Conservation (phyloP, 2,329 filamentous ascomycete species). For the Pestalotiopsis sp. region DNA sequence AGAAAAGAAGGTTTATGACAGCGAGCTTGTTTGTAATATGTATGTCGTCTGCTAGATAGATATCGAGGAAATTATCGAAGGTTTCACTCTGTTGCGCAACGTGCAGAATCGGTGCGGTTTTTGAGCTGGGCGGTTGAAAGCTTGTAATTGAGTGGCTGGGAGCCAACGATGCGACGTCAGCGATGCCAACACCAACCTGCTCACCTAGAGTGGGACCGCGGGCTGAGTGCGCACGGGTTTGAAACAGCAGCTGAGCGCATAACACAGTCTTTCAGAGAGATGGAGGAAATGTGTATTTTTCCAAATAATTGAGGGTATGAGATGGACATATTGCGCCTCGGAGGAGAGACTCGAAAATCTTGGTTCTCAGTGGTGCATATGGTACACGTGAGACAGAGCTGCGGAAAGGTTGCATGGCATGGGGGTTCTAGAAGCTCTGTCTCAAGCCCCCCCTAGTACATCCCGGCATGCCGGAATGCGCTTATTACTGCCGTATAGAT, state of each 20-base stretch:
- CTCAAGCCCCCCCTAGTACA: background rate
- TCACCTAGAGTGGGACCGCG: background rate
- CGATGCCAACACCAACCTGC: background rate
- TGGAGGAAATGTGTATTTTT: background rate
- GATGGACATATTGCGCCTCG: background rate
- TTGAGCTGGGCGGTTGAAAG: conserved; percentile 9
- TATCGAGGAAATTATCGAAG: background rate
- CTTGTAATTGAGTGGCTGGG: conserved; percentile 13
- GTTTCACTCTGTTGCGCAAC: background rate
- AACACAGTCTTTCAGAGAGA: background rate
- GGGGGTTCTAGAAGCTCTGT: background rate
- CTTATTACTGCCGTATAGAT: background rate
- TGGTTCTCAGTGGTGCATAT: background rate
- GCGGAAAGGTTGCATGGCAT: background rate
- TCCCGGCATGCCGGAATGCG: background rate
- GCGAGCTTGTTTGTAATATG: background rate
- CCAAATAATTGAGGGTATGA: background rate
- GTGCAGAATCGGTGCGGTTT: background rate
- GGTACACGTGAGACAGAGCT: background rate
- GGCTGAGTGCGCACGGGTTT: background rate
- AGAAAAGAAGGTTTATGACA: conserved; percentile 7
- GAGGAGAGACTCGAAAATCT: background rate
- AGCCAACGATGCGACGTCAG: conserved; percentile 9
- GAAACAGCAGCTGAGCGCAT: background rate
- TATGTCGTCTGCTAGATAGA: background rate